Conservation (phyloP, 2,329 filamentous ascomycete genomes). For the Basipetospora chlamydospora region DNA sequence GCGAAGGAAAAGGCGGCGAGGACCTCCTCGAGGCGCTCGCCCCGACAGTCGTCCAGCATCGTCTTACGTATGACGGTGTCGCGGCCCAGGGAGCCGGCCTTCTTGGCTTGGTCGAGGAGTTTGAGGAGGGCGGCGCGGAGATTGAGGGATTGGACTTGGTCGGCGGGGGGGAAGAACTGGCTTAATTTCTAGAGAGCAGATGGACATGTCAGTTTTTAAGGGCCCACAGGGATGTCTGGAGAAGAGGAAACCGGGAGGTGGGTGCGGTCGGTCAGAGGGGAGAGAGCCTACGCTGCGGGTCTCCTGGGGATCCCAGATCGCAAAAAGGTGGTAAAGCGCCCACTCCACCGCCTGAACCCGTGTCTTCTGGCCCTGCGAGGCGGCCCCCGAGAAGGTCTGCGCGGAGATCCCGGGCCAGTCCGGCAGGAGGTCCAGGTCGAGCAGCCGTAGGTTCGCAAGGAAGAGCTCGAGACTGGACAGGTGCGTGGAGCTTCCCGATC, state of each 20-base stretch:
- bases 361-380: conserved; percentile 59
- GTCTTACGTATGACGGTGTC: conserved; percentile 78
- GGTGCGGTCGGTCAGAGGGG: background rate
- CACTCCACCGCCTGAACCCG: conserved; percentile 76
- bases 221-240: no score
- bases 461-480: conserved; percentile 48
- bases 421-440: conserved; percentile 59
- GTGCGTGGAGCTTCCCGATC: background rate
- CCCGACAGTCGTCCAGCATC: conserved; percentile 92
- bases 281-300: conserved; percentile 47
- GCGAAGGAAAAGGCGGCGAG: conserved; percentile 71
- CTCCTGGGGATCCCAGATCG: conserved; percentile 66
- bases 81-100: conserved; percentile 66
- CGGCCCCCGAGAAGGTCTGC: conserved; percentile 55
- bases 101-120: conserved; percentile 73
- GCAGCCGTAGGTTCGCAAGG: conserved; percentile 67
- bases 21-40: conserved; percentile 78
- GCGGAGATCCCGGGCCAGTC: conserved; percentile 70
- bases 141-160: conserved; percentile 82
- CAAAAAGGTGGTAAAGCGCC: conserved; percentile 78
- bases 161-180: conserved; percentile 79
- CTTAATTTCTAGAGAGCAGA: conserved; percentile 57
- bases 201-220: conserved; percentile 2
- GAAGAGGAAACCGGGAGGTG: background rate
- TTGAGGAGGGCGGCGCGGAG: conserved; percentile 73